Base-by-base conservation (phyloP, 1,284 basidiomycete species). In the Hypsizygus ulmarius region DNA sequence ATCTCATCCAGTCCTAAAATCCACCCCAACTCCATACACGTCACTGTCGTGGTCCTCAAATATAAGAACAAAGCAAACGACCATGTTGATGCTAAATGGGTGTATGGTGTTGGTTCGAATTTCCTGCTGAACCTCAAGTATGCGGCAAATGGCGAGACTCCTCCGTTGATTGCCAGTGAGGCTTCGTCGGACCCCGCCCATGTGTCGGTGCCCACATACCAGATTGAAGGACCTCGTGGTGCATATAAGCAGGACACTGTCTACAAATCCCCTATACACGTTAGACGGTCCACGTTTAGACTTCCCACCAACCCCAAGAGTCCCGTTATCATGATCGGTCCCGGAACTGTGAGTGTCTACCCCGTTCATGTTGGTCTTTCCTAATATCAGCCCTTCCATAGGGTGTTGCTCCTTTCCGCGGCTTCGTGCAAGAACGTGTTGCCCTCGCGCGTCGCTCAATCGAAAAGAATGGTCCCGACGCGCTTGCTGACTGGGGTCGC, bases 391-490 rank as follows among this genome's bases (percentile, higher is more conserved):
- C 54, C 47, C 28, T 46, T 45, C 44, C 28, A 10, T 57, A 89
- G 91, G 93, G 94, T 74, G 93, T 99, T 45, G 96, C 96, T 29
- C 96, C 96, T 12, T 99, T 99, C 91, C 90, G 96, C 52, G 94
- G 94, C 1, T 99, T 99, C 66, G 82, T 99, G 5, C 97, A 99
- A 72, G 96, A 99, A 67, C 91, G 96, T 58, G 87, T 99, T 29
- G 93, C 93, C 9, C 84, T 97, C 37, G 96, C 95, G 11, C 87
- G 92, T 54, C 92, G 93, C 60, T 91, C 94, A 1, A 78, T 91
- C 50, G 94, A 94, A 63, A 97, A 97, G 81, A 92, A 92, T 61
- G 93, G 93, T 3, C 77, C 83, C 3, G 90, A 95, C 55, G 94
- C 91, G 2, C 83, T 99, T 56, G 82, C 84, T 19, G 94, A 97